Conservation (phyloP, 352 stramenopile species). For the Phytophthora ramorum region DNA sequence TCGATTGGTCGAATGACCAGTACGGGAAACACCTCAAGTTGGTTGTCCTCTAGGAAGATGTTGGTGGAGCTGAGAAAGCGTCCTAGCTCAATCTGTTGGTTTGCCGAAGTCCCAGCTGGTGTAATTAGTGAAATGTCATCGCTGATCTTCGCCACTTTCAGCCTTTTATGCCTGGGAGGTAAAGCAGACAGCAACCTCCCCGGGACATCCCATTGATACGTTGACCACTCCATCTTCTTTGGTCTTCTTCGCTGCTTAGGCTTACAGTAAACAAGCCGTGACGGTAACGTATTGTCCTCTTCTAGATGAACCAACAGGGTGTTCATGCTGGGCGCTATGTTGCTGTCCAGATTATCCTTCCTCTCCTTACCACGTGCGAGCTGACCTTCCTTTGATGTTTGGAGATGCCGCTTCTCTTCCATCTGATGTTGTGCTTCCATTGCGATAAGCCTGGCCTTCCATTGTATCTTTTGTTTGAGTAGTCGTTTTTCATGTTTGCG, state of each 20-base stretch:
- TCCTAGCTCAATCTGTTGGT: constrained; percentile 34
- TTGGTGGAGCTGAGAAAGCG: constrained; percentile 56
- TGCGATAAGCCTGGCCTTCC: constrained; percentile 60
- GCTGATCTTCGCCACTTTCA: constrained; percentile 48
- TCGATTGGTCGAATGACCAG: constrained; percentile 58
- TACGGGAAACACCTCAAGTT: constrained; percentile 75
- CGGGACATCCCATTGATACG: constrained; percentile 28
- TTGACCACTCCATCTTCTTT: constrained; percentile 32
- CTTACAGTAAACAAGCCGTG: constrained; percentile 40
- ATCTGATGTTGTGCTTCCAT: constrained; percentile 63
- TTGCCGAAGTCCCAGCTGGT: constrained; percentile 33
- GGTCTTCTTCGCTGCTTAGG: constrained; percentile 34
- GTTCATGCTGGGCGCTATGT: constrained; percentile 7
- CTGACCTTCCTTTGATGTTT: background rate
- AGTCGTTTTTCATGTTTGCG: constrained; percentile 27
- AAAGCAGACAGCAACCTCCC: constrained; percentile 18
- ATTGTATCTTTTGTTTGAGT: constrained; percentile 43
- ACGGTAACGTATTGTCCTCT: constrained; percentile 41
- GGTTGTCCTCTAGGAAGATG: constrained; percentile 56
- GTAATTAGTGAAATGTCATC: constrained; percentile 49
- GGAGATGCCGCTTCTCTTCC: constrained; percentile 17
- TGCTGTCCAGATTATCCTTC: background rate
- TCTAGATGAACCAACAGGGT: constrained; percentile 29
- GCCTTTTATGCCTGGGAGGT: constrained; percentile 21
- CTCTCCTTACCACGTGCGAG: background rate